phyloP scores from a whole-genome alignment of 2,329 filamentous ascomycete genomes.

The Uncinocarpus reesii region DNA sequence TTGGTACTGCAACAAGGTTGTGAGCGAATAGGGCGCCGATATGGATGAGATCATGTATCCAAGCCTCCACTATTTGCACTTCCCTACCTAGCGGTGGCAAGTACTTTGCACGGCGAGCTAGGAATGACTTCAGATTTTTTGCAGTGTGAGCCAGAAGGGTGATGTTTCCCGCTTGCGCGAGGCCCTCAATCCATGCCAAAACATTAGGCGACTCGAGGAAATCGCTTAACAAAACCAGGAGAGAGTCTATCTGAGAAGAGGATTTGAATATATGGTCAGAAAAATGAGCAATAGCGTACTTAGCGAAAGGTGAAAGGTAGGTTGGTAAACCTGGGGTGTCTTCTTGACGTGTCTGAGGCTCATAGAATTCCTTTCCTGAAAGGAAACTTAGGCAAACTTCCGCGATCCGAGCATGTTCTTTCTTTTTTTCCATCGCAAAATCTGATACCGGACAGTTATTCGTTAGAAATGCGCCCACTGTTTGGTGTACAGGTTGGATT shows the following conservation, averaged over 20 bases:
- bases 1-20: slow-evolving; percentile 22
- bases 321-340: slow-evolving; percentile 11
- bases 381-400: slow-evolving; percentile 28
- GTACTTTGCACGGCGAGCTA: slow-evolving; percentile 16
- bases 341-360: slow-evolving; percentile 21
- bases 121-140: slow-evolving; percentile 15
- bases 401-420: slow-evolving; percentile 27
- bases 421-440: slow-evolving; percentile 23
- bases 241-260: neutral
- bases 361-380: slow-evolving; percentile 25
- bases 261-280: slow-evolving; percentile 28
- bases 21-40: slow-evolving; percentile 27
- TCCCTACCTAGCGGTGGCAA: slow-evolving; percentile 19
- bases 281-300: slow-evolving; percentile 26
- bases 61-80: slow-evolving; percentile 21
- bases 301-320: slow-evolving; percentile 17
- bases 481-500: slow-evolving; percentile 33
- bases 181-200: slow-evolving; percentile 29
- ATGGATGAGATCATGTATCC: slow-evolving; percentile 27
- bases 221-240: slow-evolving; percentile 16
- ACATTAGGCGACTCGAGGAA: slow-evolving; percentile 27
- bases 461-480: slow-evolving; percentile 24
- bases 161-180: slow-evolving; percentile 11
- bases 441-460: slow-evolving; percentile 20
- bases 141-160: slow-evolving; percentile 11